phyloP scores from a whole-genome alignment of 768 basidiomycete species.

The Trametes cinnabarina region DNA sequence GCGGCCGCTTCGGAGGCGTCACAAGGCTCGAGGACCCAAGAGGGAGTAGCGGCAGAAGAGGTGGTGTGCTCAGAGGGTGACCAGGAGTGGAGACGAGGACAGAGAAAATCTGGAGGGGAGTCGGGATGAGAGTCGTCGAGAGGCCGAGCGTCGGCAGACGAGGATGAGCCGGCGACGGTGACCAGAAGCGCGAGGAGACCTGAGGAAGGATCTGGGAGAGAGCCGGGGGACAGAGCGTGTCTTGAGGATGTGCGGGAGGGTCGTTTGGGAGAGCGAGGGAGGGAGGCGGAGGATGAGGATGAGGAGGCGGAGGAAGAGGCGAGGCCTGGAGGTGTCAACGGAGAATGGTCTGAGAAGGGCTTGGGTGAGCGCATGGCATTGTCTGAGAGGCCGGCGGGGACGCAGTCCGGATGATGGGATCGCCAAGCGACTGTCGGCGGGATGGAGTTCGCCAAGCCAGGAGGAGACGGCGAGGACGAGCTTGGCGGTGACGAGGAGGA shows the following conservation, averaged over 20 bases:
- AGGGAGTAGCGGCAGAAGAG: slow-evolving; percentile 11
- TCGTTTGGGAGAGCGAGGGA: slow-evolving; percentile 10
- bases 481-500: slow-evolving; percentile 16
- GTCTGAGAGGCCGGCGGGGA: slow-evolving; percentile 2
- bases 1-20: slow-evolving; percentile 1
- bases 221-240: slow-evolving; percentile 10
- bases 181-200: slow-evolving; percentile 56
- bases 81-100: slow-evolving; percentile 37
- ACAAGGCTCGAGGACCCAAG: slow-evolving; percentile 11
- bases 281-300: slow-evolving; percentile 12
- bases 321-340: not conserved
- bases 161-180: slow-evolving; percentile 46
- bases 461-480: not conserved
- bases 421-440: not conserved
- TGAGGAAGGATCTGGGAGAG: slow-evolving; percentile 42
- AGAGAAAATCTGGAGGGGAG: slow-evolving; percentile 58
- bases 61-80: not conserved
- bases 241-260: slow-evolving; percentile 4
- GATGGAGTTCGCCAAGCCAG: slow-evolving; percentile 1
- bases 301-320: slow-evolving; percentile 14
- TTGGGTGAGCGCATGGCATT: slow-evolving; percentile 18
- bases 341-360: slow-evolving; percentile 12
- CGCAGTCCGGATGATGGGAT: not conserved
- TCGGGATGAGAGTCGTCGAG: slow-evolving; percentile 21
- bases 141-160: slow-evolving; percentile 47